Evolutionary conservation across 2,329 filamentous ascomycete species (phyloP).

Genomic region (Kalmusia sp.): DNA sequence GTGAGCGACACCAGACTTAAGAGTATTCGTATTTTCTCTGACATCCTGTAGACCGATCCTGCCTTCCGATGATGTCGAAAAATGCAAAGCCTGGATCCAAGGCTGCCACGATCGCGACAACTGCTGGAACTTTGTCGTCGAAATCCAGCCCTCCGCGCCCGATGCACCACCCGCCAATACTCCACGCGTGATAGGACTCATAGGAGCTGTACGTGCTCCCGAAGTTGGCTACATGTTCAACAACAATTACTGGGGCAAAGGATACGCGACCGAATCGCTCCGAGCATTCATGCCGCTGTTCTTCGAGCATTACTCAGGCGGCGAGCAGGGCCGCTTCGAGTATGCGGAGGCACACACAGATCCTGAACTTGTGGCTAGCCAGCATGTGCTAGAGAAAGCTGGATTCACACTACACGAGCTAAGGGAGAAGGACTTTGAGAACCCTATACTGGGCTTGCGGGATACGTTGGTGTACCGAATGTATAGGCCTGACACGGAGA

Average conservation of each 20-base stretch:
- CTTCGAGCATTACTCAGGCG: constrained; percentile 46
- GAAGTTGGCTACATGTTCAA: constrained; percentile 54
- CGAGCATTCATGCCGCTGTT: constrained; percentile 50
- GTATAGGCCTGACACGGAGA: constrained; percentile 21
- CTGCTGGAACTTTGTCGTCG: constrained; percentile 66
- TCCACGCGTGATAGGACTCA: constrained; percentile 49
- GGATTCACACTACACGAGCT: constrained; percentile 60
- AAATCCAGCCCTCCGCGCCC: constrained; percentile 44
- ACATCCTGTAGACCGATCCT: constrained; percentile 49
- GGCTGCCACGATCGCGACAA: constrained; percentile 41
- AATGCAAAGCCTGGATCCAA: constrained; percentile 47
- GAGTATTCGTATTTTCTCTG: background rate
- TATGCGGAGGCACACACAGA: constrained; percentile 57
- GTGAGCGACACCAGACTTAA: constrained; percentile 30
- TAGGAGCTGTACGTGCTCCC: constrained; percentile 51
- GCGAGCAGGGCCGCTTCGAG: constrained; percentile 36
- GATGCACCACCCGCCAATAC: constrained; percentile 6
- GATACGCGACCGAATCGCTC: constrained; percentile 54
- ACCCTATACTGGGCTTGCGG: constrained; percentile 41
- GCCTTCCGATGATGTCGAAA: constrained; percentile 57
- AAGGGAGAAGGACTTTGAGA: constrained; percentile 51
- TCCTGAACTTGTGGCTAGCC: constrained; percentile 60
- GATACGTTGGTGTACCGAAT: constrained; percentile 47
- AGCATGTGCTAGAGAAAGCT: constrained; percentile 62
- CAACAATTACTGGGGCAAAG: constrained; percentile 47